Percentiles rank a stretch among this genome's conserved stretches.
Evolutionary conservation across 2,329 filamentous ascomycete genomes (phyloP).

Genomic region (Scytalidium lignicola): DNA sequence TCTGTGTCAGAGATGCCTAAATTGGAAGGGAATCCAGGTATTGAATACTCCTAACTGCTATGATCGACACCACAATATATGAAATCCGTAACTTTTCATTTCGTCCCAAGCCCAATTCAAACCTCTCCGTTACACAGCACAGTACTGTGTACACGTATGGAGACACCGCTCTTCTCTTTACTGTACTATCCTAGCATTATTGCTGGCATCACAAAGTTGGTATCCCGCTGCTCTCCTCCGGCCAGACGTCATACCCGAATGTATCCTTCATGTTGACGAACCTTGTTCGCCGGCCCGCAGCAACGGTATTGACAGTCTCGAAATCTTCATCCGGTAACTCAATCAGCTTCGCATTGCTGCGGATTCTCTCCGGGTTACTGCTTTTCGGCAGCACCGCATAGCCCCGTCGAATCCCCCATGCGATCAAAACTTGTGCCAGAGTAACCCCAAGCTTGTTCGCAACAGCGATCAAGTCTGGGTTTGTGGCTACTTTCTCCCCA

Average conservation of each 20-base stretch:
- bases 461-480: constrained; percentile 54
- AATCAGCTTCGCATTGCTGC: constrained; percentile 63
- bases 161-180: too few species aligned
- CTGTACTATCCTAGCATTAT: too few species aligned
- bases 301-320: constrained; percentile 51
- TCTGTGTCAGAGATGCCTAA: too few species aligned
- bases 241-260: constrained; percentile 69
- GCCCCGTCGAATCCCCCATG: constrained; percentile 66
- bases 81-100: too few species aligned
- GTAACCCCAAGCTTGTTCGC: constrained; percentile 60
- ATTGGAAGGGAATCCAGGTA: too few species aligned
- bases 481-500: constrained; percentile 61
- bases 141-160: too few species aligned
- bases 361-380: constrained; percentile 62
- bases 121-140: too few species aligned
- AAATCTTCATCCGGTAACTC: constrained; percentile 59
- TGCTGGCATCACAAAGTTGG: background rate
- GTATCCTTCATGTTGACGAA: constrained; percentile 83
- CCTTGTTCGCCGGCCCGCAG: constrained; percentile 59
- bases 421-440: constrained; percentile 60
- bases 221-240: constrained; percentile 41
- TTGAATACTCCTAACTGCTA: too few species aligned
- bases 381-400: constrained; percentile 70
- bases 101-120: too few species aligned
- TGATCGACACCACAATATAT: too few species aligned